Percentiles rank a stretch among this genome's conserved stretches.
phyloP scores from a whole-genome alignment of 805 yeast genomes.

The Pichia manshurica region DNA sequence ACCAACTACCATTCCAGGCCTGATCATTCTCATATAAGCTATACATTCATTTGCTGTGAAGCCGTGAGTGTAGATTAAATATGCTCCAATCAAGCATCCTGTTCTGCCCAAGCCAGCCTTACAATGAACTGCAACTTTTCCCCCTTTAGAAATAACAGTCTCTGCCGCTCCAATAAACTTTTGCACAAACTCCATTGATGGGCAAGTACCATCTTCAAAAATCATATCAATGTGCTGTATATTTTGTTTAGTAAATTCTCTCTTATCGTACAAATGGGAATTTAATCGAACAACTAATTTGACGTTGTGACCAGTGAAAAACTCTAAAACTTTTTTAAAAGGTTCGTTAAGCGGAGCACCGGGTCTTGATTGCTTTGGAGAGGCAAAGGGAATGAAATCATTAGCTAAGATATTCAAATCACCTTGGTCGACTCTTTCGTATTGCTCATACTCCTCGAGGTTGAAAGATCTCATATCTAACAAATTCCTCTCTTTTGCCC shows the following conservation, averaged over 20 bases:
- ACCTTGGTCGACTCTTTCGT: conserved; percentile 95
- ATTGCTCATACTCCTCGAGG: conserved; percentile 88
- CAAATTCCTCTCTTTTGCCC: conserved; percentile 90
- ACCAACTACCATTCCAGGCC: conserved; percentile 99
- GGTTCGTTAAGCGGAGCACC: conserved; percentile 61
- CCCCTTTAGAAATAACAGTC: conserved; percentile 76
- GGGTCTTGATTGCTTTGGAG: conserved; percentile 70
- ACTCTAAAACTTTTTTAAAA: conserved; percentile 74
- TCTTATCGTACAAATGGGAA: conserved; percentile 82
- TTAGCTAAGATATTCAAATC: conserved; percentile 89
- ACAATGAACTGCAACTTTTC: conserved; percentile 97
- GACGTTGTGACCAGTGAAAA: conserved; percentile 67
- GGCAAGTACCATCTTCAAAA: conserved; percentile 97
- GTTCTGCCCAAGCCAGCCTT: conserved; percentile 98
- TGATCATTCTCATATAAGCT: conserved; percentile 89
- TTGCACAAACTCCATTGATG: conserved; percentile 87
- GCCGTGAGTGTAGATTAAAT: conserved; percentile 90
- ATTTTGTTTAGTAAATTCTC: conserved; percentile 74
- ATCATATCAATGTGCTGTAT: conserved; percentile 93
- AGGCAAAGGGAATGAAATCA: conserved; percentile 95
- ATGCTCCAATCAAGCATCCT: conserved; percentile 97
- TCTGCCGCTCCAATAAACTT: conserved; percentile 94
- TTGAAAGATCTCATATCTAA: conserved; percentile 82
- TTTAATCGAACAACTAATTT: conserved; percentile 87
- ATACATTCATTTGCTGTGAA: conserved; percentile 97